Base-by-base conservation (phyloP, 352 stramenopile species). In the Thraustochytrium sp. region DNA sequence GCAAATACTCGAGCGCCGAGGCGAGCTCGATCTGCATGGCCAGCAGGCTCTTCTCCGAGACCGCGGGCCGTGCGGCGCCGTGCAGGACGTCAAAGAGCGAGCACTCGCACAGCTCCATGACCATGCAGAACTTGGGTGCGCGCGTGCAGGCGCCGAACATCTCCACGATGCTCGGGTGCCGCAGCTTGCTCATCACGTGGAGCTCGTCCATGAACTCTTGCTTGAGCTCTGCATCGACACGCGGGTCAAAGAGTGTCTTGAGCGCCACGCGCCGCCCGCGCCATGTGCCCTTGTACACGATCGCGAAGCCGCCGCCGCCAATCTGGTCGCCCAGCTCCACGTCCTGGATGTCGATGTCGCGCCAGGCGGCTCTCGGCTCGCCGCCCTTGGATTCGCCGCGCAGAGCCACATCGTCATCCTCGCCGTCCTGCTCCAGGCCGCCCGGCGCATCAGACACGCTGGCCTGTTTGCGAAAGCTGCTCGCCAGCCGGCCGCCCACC, bases 201-300 rank as follows among this genome's bases (percentile, higher is more conserved):
- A 95, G 85, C 86, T 95, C 92, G 76, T 95, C 92, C 91, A 95
- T 93, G 76, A 94, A 95, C 74, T 95, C 92, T 62, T 94, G 86
- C 84, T 94, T 94, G 13, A 95, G 86, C 2, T 85, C 87, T 34
- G 91, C 87, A 77, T 94, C 91, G 36, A 94, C 89, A 13, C 90
- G 88, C 11, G 92, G 92, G 84, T 95, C 92, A 85, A 95, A 94
- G 46, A 95, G 88, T 3, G 90, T 93, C 83, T 95, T 95, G 76
- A 95, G 86, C 4, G 92, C 92, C 16, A 95, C 89, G 0, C 89
- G 87, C 21, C 89, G 82, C 18, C 88, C 89, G 16, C 87, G 88
- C 74, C 92, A 94, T 59, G 91, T 92, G 16, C 90, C 92, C 0
- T 90, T 87, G 72, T 95, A 89, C 56, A 95, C 92, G 16, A 95